These are phyloP conservation scores for Poa annua DNA, from an alignment of 176 grass and related monocot species.

Conservation along the genomic window DNA sequence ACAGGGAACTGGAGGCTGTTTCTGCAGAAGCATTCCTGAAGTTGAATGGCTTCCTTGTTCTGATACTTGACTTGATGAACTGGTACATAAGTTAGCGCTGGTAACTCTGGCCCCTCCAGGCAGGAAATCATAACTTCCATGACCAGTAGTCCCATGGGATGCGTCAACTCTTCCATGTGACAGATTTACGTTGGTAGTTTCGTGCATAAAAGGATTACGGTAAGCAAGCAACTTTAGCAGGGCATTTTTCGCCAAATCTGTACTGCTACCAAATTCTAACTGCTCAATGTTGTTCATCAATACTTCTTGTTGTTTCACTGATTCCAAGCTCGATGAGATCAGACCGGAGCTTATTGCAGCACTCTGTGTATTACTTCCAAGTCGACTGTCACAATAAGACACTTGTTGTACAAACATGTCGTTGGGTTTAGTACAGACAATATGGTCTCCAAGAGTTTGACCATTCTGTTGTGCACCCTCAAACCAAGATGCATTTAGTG, in stretches of 20 bases:
- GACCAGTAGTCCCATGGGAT: constrained; percentile 25
- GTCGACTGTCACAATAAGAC: constrained; percentile 21
- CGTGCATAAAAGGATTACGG: constrained; percentile 32
- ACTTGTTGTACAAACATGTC: constrained; percentile 32
- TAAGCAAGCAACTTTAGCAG: constrained; percentile 44
- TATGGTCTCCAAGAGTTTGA: constrained; percentile 37
- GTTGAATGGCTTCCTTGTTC: constrained; percentile 45
- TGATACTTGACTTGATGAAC: constrained; percentile 42
- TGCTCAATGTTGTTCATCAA: constrained; percentile 44
- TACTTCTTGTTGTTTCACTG: constrained; percentile 46
- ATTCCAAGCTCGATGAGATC: constrained; percentile 44
- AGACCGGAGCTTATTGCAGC: constrained; percentile 47
- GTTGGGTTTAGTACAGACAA: constrained; percentile 39
- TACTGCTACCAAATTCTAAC: constrained; percentile 38
- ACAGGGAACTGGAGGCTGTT: constrained; percentile 32
- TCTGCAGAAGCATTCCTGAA: constrained; percentile 47
- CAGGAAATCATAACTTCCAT: constrained; percentile 44
- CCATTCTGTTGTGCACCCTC: constrained; percentile 48
- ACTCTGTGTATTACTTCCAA: constrained; percentile 42
- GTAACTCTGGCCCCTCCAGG: constrained; percentile 34
- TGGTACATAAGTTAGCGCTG: constrained; percentile 39
- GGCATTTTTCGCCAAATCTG: constrained; percentile 36
- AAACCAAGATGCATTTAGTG: constrained; percentile 47
- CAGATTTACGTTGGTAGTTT: constrained; percentile 38
- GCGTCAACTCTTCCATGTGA: constrained; percentile 37